Evolutionary conservation across 805 yeast species (phyloP).

Genomic region (Metschnikowia reukaufii): DNA sequence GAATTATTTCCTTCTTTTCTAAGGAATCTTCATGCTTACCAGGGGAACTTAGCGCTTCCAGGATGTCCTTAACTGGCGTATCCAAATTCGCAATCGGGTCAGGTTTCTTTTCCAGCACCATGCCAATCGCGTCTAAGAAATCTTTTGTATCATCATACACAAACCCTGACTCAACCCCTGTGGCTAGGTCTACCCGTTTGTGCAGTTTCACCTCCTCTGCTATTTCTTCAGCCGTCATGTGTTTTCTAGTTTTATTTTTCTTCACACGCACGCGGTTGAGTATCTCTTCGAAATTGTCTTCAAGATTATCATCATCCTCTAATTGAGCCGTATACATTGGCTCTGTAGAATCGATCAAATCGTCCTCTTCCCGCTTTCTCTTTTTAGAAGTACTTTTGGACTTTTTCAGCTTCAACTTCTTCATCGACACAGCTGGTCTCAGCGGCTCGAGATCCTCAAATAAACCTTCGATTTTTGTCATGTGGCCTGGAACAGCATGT

Average conservation of each 20-base stretch:
- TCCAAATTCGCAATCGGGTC: not conserved
- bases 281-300: slow-evolving; percentile 34
- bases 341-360: slow-evolving; percentile 33
- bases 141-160: slow-evolving; percentile 42
- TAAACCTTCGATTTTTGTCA: slow-evolving; percentile 1
- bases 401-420: slow-evolving; percentile 43
- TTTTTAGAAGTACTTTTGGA: slow-evolving; percentile 18
- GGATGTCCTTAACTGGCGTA: not conserved
- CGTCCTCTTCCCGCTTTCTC: slow-evolving; percentile 24
- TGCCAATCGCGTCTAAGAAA: slow-evolving; percentile 29
- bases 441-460: slow-evolving; percentile 17
- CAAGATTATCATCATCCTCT: slow-evolving; percentile 25
- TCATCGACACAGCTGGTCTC: slow-evolving; percentile 34
- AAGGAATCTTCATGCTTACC: not conserved
- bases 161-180: slow-evolving; percentile 17
- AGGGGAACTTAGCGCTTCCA: not conserved
- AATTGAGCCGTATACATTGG: slow-evolving; percentile 19
- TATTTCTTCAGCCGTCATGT: slow-evolving; percentile 33
- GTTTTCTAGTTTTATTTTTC: slow-evolving; percentile 29
- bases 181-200: slow-evolving; percentile 19
- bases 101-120: not conserved
- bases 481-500: not conserved
- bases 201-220: slow-evolving; percentile 38
- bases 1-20: not conserved
- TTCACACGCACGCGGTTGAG: slow-evolving; percentile 31